Base-by-base conservation (phyloP, 2,329 filamentous ascomycete genomes). In the Aspergillus glaucus region DNA sequence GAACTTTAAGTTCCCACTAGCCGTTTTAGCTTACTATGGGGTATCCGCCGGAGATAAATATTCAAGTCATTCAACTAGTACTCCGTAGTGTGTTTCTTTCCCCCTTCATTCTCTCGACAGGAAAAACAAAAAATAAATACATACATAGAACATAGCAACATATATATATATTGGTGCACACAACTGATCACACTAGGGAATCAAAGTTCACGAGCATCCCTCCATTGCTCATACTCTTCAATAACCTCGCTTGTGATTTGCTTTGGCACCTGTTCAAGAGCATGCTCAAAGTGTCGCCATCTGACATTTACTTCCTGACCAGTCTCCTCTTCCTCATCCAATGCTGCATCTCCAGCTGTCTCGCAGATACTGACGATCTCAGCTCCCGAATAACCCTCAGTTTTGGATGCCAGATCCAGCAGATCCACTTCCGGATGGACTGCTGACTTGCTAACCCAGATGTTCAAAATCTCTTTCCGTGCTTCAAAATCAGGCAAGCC, bases 371-470 rank as follows among this genome's bases (percentile, higher is more conserved):
- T 77, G 37, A 83, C 79, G 51, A 96, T 81, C 69, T 96, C 92
- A 0, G 91, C 90, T 2, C 91, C 91, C 1, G 89, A 93, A 65
- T 87, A 88, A 0, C 89, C 89, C 6, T 90, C 85, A 0, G 86
- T 86, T 43, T 73, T 67, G 14, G 65, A 62, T 4, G 87, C 87
- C 26, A 95, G 70, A 44, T 75, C 72, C 1, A 76, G 70, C 7
- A 88, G 66, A 60, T 89, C 80, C 12, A 95, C 80, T 47, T 88
- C 85, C 0, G 72, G 62, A 26, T 74, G 70, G 36, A 89, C 72
- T 19, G 79, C 73, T 45, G 86, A 78, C 48, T 79, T 81, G 24
- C 75, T 73, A 1, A 84, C 79, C 62, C 86, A 82, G 46, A 88
- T 84, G 14, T 74, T 68, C 48, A 96, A 78, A 47, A 97, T 92